These are phyloP conservation scores for Sporothrix pseudoabietina DNA, from an alignment of 2,329 filamentous ascomycete genomes.

Conservation along the genomic window DNA sequence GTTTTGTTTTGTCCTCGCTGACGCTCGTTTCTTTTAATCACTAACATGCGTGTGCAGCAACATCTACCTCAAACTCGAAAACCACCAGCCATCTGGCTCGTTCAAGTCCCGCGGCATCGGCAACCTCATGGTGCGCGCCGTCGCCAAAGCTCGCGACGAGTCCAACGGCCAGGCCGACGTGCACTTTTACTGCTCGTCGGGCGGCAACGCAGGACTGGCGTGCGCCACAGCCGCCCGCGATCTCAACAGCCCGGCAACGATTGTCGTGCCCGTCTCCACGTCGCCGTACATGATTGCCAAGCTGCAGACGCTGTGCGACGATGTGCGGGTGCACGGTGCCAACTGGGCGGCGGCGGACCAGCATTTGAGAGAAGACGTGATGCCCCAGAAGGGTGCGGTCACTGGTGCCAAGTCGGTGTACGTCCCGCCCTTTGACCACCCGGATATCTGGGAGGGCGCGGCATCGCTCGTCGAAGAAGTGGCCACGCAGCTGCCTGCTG, in stretches of 20 bases:
- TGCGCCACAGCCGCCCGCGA: constrained; percentile 70
- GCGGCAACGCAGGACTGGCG: constrained; percentile 79
- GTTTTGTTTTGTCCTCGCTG: constrained; percentile 31
- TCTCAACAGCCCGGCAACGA: constrained; percentile 65
- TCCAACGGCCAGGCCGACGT: constrained; percentile 43
- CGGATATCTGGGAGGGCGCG: constrained; percentile 67
- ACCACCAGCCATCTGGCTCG: constrained; percentile 76
- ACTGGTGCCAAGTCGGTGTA: constrained; percentile 54
- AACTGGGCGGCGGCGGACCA: constrained; percentile 70
- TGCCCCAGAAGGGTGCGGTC: constrained; percentile 40
- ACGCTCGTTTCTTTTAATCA: neutral
- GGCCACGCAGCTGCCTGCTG: constrained; percentile 41
- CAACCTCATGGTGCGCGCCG: constrained; percentile 63
- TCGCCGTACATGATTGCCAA: constrained; percentile 68
- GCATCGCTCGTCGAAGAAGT: constrained; percentile 56
- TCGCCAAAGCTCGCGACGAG: constrained; percentile 37
- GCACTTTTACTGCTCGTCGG: constrained; percentile 74
- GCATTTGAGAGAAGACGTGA: constrained; percentile 60
- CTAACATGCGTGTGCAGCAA: constrained; percentile 49
- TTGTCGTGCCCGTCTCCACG: constrained; percentile 69
- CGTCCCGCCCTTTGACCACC: constrained; percentile 67
- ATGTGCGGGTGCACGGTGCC: constrained; percentile 66
- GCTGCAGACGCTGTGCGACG: constrained; percentile 63
- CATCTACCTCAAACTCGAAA: constrained; percentile 81
- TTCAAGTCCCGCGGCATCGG: constrained; percentile 82